These are phyloP conservation scores for Sungouiella blattae DNA, from an alignment of 805 yeast genomes.

Conservation along the genomic window DNA sequence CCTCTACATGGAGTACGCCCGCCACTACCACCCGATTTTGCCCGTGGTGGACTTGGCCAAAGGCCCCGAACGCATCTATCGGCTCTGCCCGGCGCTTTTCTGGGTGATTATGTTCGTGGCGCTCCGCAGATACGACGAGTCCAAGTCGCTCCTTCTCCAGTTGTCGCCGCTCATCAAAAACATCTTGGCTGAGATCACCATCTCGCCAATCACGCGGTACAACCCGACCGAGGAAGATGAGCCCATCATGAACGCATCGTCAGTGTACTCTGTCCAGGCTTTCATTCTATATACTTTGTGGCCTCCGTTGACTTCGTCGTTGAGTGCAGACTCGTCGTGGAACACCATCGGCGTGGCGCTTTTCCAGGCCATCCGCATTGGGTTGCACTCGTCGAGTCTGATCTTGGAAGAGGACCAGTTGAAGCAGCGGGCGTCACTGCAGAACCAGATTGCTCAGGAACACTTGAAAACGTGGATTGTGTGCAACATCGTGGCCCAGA, in stretches of 20 bases:
- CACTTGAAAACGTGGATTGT: slow-evolving; percentile 91
- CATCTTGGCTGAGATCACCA: slow-evolving; percentile 80
- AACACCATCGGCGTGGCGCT: slow-evolving; percentile 90
- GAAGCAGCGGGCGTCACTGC: slow-evolving; percentile 3
- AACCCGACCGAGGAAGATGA: slow-evolving; percentile 76
- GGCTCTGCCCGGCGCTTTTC: slow-evolving; percentile 81
- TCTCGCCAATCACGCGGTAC: slow-evolving; percentile 84
- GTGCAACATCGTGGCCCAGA: slow-evolving; percentile 86
- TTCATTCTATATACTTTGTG: slow-evolving; percentile 82
- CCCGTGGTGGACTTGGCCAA: slow-evolving; percentile 81
- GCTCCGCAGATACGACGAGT: slow-evolving; percentile 53
- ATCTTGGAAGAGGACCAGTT: slow-evolving; percentile 2
- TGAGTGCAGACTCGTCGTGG: slow-evolving; percentile 96
- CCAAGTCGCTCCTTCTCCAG: slow-evolving; percentile 47
- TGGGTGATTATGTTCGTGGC: slow-evolving; percentile 93
- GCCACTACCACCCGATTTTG: slow-evolving; percentile 76
- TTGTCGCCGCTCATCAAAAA: slow-evolving; percentile 71
- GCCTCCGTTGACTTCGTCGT: slow-evolving; percentile 94
- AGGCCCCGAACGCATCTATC: slow-evolving; percentile 80
- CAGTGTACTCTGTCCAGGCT: slow-evolving; percentile 93
- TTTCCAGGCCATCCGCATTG: slow-evolving; percentile 89
- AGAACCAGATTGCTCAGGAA: slow-evolving; percentile 58
- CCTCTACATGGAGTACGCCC: slow-evolving; percentile 66
- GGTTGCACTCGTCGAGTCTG: slow-evolving; percentile 64
- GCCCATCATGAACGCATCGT: slow-evolving; percentile 81